These are phyloP conservation scores for Stemphylium lycopersici DNA, from an alignment of 2,329 filamentous ascomycete genomes.

Conservation along the genomic window DNA sequence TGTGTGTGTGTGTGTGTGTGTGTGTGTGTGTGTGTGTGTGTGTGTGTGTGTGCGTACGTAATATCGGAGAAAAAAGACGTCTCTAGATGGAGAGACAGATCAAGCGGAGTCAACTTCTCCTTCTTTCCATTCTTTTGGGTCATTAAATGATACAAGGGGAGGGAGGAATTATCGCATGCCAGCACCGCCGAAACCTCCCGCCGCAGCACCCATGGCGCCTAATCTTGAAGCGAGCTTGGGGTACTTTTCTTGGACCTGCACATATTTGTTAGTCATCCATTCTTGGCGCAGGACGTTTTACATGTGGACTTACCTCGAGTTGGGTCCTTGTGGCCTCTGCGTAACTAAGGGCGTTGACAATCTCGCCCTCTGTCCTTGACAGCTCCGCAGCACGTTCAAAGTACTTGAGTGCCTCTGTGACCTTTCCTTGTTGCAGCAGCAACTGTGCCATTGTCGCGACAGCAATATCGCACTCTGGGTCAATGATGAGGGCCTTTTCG, in stretches of 20 bases:
- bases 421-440: slow-evolving; percentile 95
- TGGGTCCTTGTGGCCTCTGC: slow-evolving; percentile 96
- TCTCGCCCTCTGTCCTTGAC: slow-evolving; percentile 90
- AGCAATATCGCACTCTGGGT: slow-evolving; percentile 97
- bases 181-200: slow-evolving; percentile 32
- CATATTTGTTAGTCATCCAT: not conserved
- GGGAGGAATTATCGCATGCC: slow-evolving; percentile 42
- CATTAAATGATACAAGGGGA: not conserved
- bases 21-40: no score
- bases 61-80: no score
- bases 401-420: slow-evolving; percentile 91
- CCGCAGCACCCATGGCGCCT: slow-evolving; percentile 52
- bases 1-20: no score
- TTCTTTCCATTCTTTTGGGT: not conserved
- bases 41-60: no score
- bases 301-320: slow-evolving; percentile 63
- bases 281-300: no score
- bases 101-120: no score
- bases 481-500: slow-evolving; percentile 96
- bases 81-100: no score
- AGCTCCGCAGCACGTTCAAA: slow-evolving; percentile 96
- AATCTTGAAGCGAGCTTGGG: slow-evolving; percentile 57
- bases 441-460: slow-evolving; percentile 99
- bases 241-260: slow-evolving; percentile 59
- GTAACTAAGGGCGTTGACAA: slow-evolving; percentile 94